Evolutionary conservation across 371 early-diverging fungal species (phyloP).

Genomic region (Actinomucor elegans): DNA sequence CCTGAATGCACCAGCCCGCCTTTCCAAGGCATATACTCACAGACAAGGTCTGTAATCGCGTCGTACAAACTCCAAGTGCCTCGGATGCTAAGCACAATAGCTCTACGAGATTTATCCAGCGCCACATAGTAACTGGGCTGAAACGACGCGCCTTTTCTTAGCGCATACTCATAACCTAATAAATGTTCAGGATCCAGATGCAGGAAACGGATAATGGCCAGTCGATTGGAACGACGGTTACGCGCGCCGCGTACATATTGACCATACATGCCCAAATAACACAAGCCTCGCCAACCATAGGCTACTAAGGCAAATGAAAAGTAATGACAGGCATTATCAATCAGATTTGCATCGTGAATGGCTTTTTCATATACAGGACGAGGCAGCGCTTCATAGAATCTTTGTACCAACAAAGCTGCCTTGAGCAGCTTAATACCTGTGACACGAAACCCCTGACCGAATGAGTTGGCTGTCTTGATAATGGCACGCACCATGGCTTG

Average conservation of each 20-base stretch:
- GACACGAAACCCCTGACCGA: slow-evolving; percentile 75
- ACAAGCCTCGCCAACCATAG: slow-evolving; percentile 43
- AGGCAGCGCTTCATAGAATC: slow-evolving; percentile 35
- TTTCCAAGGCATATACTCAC: slow-evolving; percentile 84
- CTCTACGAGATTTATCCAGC: slow-evolving; percentile 60
- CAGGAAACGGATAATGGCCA: slow-evolving; percentile 68
- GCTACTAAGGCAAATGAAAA: slow-evolving; percentile 23
- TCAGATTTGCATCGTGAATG: slow-evolving; percentile 7
- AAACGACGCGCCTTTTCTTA: slow-evolving; percentile 64
- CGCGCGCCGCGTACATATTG: slow-evolving; percentile 33
- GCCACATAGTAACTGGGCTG: slow-evolving; percentile 78
- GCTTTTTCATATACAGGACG: not conserved
- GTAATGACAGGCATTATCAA: slow-evolving; percentile 18
- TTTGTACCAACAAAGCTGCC: slow-evolving; percentile 55
- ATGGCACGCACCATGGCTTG: slow-evolving; percentile 41
- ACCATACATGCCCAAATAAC: slow-evolving; percentile 40
- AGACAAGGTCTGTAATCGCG: slow-evolving; percentile 80
- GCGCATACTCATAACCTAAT: slow-evolving; percentile 72
- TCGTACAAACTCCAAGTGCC: slow-evolving; percentile 85
- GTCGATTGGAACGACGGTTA: slow-evolving; percentile 58
- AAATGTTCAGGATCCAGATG: slow-evolving; percentile 66
- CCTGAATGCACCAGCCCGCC: slow-evolving; percentile 84
- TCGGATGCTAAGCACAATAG: slow-evolving; percentile 76
- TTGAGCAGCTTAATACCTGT: slow-evolving; percentile 61
- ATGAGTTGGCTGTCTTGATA: slow-evolving; percentile 40